Percentiles rank a stretch among this genome's conserved stretches.
phyloP scores from a whole-genome alignment of 2,329 filamentous ascomycete species.

The Capronia americana region DNA sequence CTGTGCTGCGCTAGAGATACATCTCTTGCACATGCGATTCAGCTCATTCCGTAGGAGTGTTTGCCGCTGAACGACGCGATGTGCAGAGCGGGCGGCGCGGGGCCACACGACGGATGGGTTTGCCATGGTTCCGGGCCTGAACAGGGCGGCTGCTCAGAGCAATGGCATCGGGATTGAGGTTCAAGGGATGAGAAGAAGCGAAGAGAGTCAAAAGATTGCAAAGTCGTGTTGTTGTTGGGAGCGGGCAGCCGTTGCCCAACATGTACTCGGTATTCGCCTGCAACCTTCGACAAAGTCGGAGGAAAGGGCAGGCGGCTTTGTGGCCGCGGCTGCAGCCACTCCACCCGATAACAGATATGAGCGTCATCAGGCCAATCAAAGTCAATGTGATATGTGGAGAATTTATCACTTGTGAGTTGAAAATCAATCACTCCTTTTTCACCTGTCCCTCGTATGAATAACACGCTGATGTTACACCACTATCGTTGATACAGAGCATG shows the following conservation, averaged over 20 bases:
- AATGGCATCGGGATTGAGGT: constrained; percentile 1
- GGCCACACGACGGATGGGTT: constrained; percentile 4
- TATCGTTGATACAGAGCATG: constrained; percentile 9
- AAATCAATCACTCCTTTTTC: background rate
- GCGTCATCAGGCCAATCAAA: background rate
- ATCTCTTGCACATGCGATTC: constrained; percentile 26
- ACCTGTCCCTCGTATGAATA: background rate
- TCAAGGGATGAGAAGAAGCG: background rate
- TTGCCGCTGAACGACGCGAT: constrained; percentile 21
- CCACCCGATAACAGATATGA: constrained; percentile 2
- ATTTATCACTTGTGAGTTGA: background rate
- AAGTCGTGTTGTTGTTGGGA: background rate
- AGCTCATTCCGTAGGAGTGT: constrained; percentile 11
- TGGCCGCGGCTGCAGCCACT: constrained; percentile 25
- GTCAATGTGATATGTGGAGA: background rate
- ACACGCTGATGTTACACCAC: constrained; percentile 3
- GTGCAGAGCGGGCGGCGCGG: constrained; percentile 18
- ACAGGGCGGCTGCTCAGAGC: background rate
- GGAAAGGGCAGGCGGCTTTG: constrained; percentile 24
- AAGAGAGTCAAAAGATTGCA: background rate
- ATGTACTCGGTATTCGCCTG: background rate
- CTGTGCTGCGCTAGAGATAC: constrained; percentile 21
- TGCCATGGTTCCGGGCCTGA: constrained; percentile 14
- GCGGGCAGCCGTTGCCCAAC: constrained; percentile 3
- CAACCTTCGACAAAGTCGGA: constrained; percentile 2